Conservation (phyloP, 345 rosid genomes). For the Gossypium turneri region DNA sequence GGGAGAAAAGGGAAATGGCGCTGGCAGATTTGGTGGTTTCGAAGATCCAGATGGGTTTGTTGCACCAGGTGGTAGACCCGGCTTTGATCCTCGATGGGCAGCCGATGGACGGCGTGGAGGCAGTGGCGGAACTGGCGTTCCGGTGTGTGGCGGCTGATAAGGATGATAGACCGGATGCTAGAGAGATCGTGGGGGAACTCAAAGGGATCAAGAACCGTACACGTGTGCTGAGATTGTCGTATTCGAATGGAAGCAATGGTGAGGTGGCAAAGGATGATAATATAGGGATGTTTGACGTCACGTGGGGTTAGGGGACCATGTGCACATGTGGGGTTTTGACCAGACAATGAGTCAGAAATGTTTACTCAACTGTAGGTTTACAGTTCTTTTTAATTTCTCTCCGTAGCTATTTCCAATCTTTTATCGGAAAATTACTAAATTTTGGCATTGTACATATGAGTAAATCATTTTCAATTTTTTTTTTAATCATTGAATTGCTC, state of each 20-base stretch:
- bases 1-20: conserved; percentile 79
- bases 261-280: conserved; percentile 27
- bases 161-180: conserved; percentile 83
- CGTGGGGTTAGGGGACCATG: conserved; percentile 7
- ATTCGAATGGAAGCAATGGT: conserved; percentile 15
- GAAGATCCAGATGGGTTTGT: conserved; percentile 71
- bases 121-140: conserved; percentile 89
- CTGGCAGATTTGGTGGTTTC: conserved; percentile 78
- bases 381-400: neutral
- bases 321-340: conserved; percentile 23
- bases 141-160: conserved; percentile 86
- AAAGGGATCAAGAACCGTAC: conserved; percentile 47
- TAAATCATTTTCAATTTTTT: neutral
- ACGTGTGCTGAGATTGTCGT: conserved; percentile 29
- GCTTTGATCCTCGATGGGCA: conserved; percentile 35
- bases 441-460: neutral
- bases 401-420: neutral
- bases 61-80: conserved; percentile 69
- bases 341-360: neutral
- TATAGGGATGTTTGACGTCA: conserved; percentile 21
- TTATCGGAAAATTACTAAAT: neutral
- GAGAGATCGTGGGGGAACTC: conserved; percentile 74
- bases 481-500: too few species aligned
- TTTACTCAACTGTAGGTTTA: neutral
- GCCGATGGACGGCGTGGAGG: conserved; percentile 44